Evolutionary conservation across 768 basidiomycete genomes (phyloP), one percentile per base, ranked within the genome.

Genomic region (Leccinum barrowsii): DNA sequence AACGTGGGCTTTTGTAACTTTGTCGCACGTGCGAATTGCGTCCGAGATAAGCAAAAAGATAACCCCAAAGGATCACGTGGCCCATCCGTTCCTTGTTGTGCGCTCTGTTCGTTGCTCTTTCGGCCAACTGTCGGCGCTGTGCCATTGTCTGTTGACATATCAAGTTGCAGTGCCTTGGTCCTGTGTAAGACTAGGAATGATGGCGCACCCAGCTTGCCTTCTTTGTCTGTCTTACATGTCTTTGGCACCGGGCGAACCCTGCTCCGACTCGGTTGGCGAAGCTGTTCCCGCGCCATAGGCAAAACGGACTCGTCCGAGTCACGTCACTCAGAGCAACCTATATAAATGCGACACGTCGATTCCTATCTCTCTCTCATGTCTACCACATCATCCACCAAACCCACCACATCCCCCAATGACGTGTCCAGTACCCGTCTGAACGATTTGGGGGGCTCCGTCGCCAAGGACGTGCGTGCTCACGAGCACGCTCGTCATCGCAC

Each of bases 401-500:
- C 72, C 24, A 62, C 64, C 35, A 50, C 56, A 52, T 44, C 60
- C 26, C 32, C 55, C 49, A 56, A 71, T 67, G 68, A 72, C 44
- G 50, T 59, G 21, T 50, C 48, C 47, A 54, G 37, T 48, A 48
- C 56, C 52, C 60, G 61, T 50, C 19, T 67, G 52, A 64, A 63
- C 42, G 68, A 64, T 53, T 21, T 44, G 42, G 42, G 42, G 11
- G 59, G 58, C 26, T 10, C 52, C 2, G 54, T 6, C 26, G 50
- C 63, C 34, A 73, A 73, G 55, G 72, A 74, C 52, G 65, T 65
- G 40, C 72, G 72, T 15, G 73, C 72, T 21, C 65, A 61, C 12
- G 72, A 73, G 62, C 73, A 70, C 30, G 72, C 72, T 7, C 72
- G 73, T 57, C 72, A 72, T 32, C 72, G 65, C 22, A 63, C 57